Percentiles rank a stretch among this genome's conserved stretches.
Evolutionary conservation across 2,329 filamentous ascomycete genomes (phyloP).

Genomic region (Trichoderma simmonsii): DNA sequence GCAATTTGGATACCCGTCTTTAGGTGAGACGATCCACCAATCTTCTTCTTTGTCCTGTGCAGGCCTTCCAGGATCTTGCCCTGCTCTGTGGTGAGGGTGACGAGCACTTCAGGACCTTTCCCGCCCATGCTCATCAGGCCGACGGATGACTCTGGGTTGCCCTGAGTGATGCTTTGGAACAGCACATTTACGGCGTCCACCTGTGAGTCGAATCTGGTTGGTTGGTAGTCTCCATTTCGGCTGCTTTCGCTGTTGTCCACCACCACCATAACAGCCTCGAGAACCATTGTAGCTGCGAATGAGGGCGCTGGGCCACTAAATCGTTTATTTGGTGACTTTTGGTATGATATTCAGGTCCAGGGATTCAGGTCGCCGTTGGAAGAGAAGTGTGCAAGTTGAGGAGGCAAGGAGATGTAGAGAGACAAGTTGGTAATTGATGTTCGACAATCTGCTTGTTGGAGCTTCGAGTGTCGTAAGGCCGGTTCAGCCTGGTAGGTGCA

Average conservation of each 20-base stretch:
- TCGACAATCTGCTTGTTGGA: constrained; percentile 13
- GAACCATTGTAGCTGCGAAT: constrained; percentile 73
- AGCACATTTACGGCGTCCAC: constrained; percentile 91
- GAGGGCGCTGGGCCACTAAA: not conserved
- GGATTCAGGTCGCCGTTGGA: not conserved
- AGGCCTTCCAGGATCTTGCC: constrained; percentile 92
- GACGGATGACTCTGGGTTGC: constrained; percentile 94
- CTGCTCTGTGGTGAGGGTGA: constrained; percentile 92
- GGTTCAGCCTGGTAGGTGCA: constrained; percentile 42
- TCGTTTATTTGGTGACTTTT: not conserved
- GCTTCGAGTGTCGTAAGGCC: constrained; percentile 41
- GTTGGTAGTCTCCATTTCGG: constrained; percentile 89
- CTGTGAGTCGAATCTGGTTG: constrained; percentile 94
- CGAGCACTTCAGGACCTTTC: constrained; percentile 93
- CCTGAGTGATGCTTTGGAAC: constrained; percentile 92
- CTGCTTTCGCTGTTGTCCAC: constrained; percentile 99
- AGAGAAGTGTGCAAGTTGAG: not conserved
- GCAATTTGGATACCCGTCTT: constrained; percentile 95
- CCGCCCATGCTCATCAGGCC: constrained; percentile 99
- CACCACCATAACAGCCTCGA: constrained; percentile 99
- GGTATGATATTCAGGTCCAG: not conserved
- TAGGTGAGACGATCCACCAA: constrained; percentile 82
- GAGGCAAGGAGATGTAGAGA: not conserved
- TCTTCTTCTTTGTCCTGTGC: constrained; percentile 86
- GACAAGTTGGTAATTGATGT: not conserved